Conservation (phyloP, 345 rosid genomes). For the Bretschneidera sinensis region DNA sequence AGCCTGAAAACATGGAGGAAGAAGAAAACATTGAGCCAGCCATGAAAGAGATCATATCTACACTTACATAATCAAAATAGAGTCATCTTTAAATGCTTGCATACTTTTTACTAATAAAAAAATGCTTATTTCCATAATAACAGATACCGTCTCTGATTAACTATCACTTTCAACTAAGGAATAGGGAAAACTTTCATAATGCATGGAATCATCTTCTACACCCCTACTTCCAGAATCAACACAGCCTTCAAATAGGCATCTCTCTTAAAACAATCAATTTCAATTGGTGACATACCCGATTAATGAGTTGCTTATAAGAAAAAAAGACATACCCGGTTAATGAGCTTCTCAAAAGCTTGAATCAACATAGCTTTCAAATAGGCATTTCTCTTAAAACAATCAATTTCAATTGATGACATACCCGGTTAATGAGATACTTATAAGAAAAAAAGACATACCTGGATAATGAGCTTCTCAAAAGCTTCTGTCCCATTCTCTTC, state of each 20-base stretch:
- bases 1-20: constrained; percentile 35
- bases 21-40: background rate
- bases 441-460: constrained; percentile 51
- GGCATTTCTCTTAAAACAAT: background rate
- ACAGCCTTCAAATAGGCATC: background rate
- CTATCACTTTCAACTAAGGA: background rate
- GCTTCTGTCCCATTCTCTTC: constrained; percentile 85
- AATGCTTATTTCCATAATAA: background rate
- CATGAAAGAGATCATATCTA: background rate
- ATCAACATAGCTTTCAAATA: background rate
- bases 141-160: too few species aligned
- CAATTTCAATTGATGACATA: constrained; percentile 15
- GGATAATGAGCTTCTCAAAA: constrained; percentile 73
- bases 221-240: background rate
- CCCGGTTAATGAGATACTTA: too few species aligned
- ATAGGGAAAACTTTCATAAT: too few species aligned
- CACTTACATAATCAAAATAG: background rate
- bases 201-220: background rate
- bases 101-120: too few species aligned
- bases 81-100: background rate
- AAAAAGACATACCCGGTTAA: constrained; percentile 56
- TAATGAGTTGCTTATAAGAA: constrained; percentile 68
- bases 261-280: background rate
- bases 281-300: constrained; percentile 37
- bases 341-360: constrained; percentile 55